Base-by-base conservation (phyloP, 768 basidiomycete species). In the Rossbeevera mucosa region DNA sequence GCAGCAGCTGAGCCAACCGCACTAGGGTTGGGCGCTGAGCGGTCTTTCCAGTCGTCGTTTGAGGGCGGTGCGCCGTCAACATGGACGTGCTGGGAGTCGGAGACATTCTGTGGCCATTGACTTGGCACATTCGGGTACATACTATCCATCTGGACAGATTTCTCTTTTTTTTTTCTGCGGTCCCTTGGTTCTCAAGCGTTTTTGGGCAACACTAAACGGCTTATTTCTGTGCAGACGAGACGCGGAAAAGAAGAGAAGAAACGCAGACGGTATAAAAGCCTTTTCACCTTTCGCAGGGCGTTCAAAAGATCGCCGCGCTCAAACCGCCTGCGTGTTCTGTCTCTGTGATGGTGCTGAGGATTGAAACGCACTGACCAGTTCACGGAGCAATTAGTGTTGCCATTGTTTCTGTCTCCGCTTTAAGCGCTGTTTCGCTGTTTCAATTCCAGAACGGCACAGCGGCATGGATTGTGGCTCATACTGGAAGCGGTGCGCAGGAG, bases 121-220 rank as follows among this genome's bases (percentile, higher is more conserved):
- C 64, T 65, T 60, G 75, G 64, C 66, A 67, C 71, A 71, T 68
- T 73, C 64, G 74, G 64, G 70, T 71, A 77, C 75, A 77, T 76
- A 68, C 66, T 68, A 67, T 71, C 76, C 72, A 67, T 68, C 65
- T 59, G 67, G 70, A 71, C 63, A 63, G 65, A 64, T 68, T 71
- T 67, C 36, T 67, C 52, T 54, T 48, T 66, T 71, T 76, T 72
- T 76, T 70, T 68, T 68, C 66, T 70, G 69, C 57, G 62, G 67
- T 58, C 59, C 59, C 64, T 62, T 59, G 64, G 66, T 62, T 73
- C 72, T 74, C 67, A 73, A 71, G 73, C 72, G 71, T 64, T 70
- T 69, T 67, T 64, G 67, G 66, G 71, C 62, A 72, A 70, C 66
- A 67, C 68, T 73, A 72, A 67, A 68, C 64, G 67, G 73, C 72